Percentiles rank a stretch among this genome's conserved stretches.
These are phyloP conservation scores for Beauveria medogensis DNA, from an alignment of 2,329 filamentous ascomycete genomes.

Conservation along the genomic window DNA sequence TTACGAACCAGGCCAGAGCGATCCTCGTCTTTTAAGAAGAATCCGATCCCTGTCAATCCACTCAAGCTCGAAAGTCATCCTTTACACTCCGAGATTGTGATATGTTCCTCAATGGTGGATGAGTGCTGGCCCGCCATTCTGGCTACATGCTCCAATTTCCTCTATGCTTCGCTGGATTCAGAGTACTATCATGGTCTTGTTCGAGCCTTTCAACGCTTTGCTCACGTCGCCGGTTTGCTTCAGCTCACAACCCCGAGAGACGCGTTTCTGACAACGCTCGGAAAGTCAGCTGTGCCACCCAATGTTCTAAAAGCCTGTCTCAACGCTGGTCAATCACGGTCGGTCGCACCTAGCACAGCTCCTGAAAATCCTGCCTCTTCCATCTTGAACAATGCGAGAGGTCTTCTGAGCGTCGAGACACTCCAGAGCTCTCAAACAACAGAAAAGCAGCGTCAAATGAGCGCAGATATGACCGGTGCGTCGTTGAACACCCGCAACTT, in stretches of 20 bases:
- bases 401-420: constrained; percentile 65
- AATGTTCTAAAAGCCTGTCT: constrained; percentile 60
- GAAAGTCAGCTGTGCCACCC: constrained; percentile 84
- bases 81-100: constrained; percentile 60
- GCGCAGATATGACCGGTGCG: constrained; percentile 43
- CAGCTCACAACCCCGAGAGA: constrained; percentile 80
- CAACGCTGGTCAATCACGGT: constrained; percentile 38
- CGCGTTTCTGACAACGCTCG: constrained; percentile 87
- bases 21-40: constrained; percentile 62
- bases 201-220: constrained; percentile 87
- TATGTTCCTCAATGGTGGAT: constrained; percentile 75
- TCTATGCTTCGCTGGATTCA: constrained; percentile 84
- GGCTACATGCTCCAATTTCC: constrained; percentile 88
- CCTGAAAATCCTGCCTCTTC: constrained; percentile 41
- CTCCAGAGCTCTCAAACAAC: constrained; percentile 48
- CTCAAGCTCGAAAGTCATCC: constrained; percentile 66
- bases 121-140: constrained; percentile 94
- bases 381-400: constrained; percentile 62
- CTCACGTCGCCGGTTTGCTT: constrained; percentile 85
- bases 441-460: constrained; percentile 53
- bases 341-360: constrained; percentile 35
- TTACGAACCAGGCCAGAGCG: constrained; percentile 41
- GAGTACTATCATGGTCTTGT: constrained; percentile 92
- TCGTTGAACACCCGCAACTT: constrained; percentile 81
- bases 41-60: constrained; percentile 77